These are phyloP conservation scores for California macrophylla DNA, from an alignment of 441 rosid genomes.

Conservation along the genomic window DNA sequence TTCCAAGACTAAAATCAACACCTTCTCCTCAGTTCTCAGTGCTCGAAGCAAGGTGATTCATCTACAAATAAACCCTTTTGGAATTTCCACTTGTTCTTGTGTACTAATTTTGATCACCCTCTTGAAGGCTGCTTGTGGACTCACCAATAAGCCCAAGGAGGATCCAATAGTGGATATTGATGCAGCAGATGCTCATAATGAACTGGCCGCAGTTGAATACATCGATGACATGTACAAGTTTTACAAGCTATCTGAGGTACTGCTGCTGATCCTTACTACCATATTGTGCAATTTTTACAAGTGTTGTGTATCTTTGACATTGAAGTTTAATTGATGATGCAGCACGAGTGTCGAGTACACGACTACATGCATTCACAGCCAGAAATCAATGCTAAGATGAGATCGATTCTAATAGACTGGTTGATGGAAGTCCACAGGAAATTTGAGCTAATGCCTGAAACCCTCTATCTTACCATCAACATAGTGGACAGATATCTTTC, in stretches of 20 bases:
- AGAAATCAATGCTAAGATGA: constrained; percentile 47
- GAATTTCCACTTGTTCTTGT: not conserved
- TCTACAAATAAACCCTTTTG: not conserved
- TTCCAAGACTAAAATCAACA: constrained; percentile 24
- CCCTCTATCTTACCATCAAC: constrained; percentile 47
- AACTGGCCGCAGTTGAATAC: constrained; percentile 48
- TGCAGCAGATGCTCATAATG: constrained; percentile 33
- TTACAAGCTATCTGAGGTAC: constrained; percentile 43
- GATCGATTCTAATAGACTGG: constrained; percentile 53
- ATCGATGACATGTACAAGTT: constrained; percentile 52
- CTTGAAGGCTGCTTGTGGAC: constrained; percentile 30
- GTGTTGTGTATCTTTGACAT: not conserved
- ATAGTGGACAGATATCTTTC: constrained; percentile 49
- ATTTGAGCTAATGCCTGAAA: constrained; percentile 50
- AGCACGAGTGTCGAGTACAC: constrained; percentile 35
- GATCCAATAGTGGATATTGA: constrained; percentile 35
- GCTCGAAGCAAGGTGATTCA: constrained; percentile 42
- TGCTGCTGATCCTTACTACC: not conserved
- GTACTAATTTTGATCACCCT: not conserved
- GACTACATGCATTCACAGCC: constrained; percentile 44
- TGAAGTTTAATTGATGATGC: not conserved
- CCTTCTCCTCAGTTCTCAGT: constrained; percentile 35
- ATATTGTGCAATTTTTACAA: not conserved
- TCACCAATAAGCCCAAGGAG: constrained; percentile 20
- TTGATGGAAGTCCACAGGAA: constrained; percentile 53